Evolutionary conservation across 257 asterid genomes (phyloP).

Genomic region (Ilex asprella): DNA sequence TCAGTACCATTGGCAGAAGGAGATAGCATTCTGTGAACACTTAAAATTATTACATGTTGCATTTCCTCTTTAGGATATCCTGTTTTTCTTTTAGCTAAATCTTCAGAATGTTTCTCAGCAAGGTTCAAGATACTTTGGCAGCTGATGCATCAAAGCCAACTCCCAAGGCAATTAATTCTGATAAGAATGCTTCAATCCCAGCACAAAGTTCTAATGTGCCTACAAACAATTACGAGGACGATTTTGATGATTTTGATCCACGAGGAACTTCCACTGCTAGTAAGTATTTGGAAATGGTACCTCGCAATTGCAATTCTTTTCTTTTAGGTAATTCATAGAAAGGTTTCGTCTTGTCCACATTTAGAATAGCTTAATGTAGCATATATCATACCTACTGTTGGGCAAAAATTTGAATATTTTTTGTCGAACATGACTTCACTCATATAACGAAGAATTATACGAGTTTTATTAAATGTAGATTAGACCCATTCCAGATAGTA

Average conservation of each 20-base stretch:
- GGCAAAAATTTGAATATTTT: too few species aligned
- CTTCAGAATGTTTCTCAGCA: slow-evolving; percentile 30
- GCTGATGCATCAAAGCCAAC: slow-evolving; percentile 34
- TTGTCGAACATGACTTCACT: too few species aligned
- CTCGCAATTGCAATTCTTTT: neutral
- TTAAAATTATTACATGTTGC: too few species aligned
- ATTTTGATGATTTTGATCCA: slow-evolving; percentile 61
- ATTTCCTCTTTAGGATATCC: too few species aligned
- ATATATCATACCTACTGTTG: neutral
- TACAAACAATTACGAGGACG: slow-evolving; percentile 55
- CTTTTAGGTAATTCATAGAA: too few species aligned
- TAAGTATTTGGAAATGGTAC: slow-evolving; percentile 34
- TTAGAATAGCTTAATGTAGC: neutral
- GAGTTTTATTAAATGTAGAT: too few species aligned
- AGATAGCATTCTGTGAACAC: too few species aligned
- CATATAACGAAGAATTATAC: too few species aligned
- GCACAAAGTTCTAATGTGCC: slow-evolving; percentile 34
- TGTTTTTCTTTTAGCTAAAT: too few species aligned
- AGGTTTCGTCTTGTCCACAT: too few species aligned
- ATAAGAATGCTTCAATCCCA: slow-evolving; percentile 38
- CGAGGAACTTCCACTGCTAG: slow-evolving; percentile 73
- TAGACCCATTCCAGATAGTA: too few species aligned
- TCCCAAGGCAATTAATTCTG: slow-evolving; percentile 29
- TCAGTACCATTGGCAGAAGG: too few species aligned
- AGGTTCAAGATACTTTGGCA: slow-evolving; percentile 36